phyloP scores from a whole-genome alignment of 345 rosid genomes.

The Eucalyptus cladocalyx region DNA sequence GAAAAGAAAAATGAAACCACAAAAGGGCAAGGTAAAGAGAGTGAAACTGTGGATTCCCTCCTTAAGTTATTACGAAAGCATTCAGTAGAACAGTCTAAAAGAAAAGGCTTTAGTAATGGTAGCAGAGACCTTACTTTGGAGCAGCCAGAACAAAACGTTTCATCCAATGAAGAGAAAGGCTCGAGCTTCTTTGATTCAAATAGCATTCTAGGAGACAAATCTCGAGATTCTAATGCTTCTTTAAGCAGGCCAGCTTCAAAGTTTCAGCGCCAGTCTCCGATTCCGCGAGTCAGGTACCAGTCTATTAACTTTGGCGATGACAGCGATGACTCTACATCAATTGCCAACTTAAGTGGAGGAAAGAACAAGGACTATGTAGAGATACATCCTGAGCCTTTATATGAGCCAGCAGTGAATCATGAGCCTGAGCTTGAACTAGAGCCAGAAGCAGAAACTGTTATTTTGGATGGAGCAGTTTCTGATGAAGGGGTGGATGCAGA shows the following conservation, averaged over 20 bases:
- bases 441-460: conserved; percentile 3
- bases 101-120: conserved; percentile 10
- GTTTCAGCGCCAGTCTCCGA: conserved; percentile 67
- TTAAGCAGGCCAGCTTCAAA: conserved; percentile 64
- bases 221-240: conserved; percentile 18
- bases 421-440: conserved; percentile 20
- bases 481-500: conserved; percentile 1
- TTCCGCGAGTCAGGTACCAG: conserved; percentile 40
- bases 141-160: conserved; percentile 6
- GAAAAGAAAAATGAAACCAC: conserved; percentile 42
- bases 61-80: conserved; percentile 78
- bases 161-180: conserved; percentile 22
- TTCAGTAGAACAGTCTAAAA: conserved; percentile 55
- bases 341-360: conserved; percentile 14
- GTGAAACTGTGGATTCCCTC: conserved; percentile 70
- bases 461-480: conserved; percentile 7
- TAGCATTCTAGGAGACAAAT: neutral
- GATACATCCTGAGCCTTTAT: conserved; percentile 14
- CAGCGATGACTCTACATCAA: conserved; percentile 11
- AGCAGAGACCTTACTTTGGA: conserved; percentile 15
- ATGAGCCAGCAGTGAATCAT: conserved; percentile 5
- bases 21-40: conserved; percentile 47
- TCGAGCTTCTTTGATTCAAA: conserved; percentile 8
- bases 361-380: conserved; percentile 16
- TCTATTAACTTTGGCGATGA: conserved; percentile 33